Conservation (phyloP, 257 asterid species). For the Fraxinus americana region DNA sequence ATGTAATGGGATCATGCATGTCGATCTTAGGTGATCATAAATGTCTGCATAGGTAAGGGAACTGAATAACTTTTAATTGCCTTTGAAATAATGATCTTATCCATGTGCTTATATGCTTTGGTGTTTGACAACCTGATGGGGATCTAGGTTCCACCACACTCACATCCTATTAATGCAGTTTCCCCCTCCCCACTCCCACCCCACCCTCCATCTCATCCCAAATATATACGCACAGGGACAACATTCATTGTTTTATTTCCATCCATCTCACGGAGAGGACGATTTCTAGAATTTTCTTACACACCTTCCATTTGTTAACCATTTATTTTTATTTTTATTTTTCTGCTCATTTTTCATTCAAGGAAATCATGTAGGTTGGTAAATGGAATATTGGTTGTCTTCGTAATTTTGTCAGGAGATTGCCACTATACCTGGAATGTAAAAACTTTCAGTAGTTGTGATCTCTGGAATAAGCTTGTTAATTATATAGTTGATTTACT, state of each 20-base stretch:
- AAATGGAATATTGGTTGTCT: neutral
- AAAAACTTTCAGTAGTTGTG: neutral
- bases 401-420: neutral
- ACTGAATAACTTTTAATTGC: neutral
- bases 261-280: neutral
- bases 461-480: neutral
- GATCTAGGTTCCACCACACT: neutral
- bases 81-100: too few relatives aligned
- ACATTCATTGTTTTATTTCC: neutral
- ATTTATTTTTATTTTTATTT: neutral
- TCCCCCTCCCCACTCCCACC: neutral
- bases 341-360: neutral
- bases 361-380: neutral
- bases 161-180: neutral
- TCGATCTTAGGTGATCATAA: neutral
- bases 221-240: neutral
- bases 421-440: neutral
- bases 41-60: neutral
- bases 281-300: neutral
- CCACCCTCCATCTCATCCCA: neutral
- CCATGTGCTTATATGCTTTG: neutral
- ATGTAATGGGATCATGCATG: constrained; percentile 4
- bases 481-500: neutral
- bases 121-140: neutral
- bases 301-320: neutral